phyloP scores from a whole-genome alignment of 2,329 filamentous ascomycete genomes.

The Pseudocercospora macadamiae region DNA sequence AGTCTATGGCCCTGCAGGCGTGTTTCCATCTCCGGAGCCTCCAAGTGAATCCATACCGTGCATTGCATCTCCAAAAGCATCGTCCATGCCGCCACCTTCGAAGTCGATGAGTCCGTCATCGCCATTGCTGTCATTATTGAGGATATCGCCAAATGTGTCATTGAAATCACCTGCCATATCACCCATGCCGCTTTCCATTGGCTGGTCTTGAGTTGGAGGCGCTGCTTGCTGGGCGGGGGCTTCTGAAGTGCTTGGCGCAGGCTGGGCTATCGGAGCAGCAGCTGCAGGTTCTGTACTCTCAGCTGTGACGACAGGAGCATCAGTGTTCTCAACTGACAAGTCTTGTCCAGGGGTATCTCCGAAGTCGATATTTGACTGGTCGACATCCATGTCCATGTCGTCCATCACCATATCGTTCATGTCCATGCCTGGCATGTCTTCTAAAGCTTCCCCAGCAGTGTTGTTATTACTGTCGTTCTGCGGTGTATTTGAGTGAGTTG shows the following conservation, averaged over 20 bases:
- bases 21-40: slow-evolving; percentile 13
- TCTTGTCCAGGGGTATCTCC: slow-evolving; percentile 11
- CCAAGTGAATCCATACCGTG: slow-evolving; percentile 57
- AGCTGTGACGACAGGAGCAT: not conserved
- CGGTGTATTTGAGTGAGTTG: not conserved
- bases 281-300: not conserved
- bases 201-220: not conserved
- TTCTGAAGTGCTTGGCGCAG: not conserved
- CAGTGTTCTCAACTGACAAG: slow-evolving; percentile 1
- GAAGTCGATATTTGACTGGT: slow-evolving; percentile 22
- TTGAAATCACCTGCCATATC: slow-evolving; percentile 22
- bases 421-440: slow-evolving; percentile 23
- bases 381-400: slow-evolving; percentile 31
- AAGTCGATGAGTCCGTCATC: slow-evolving; percentile 50
- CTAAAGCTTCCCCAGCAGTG: slow-evolving; percentile 43
- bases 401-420: slow-evolving; percentile 29
- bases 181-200: slow-evolving; percentile 9
- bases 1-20: slow-evolving; percentile 12
- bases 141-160: slow-evolving; percentile 41
- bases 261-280: not conserved
- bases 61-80: slow-evolving; percentile 82
- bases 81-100: slow-evolving; percentile 64
- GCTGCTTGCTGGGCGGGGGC: not conserved
- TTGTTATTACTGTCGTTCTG: slow-evolving; percentile 6
- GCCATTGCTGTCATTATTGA: slow-evolving; percentile 59